These are phyloP conservation scores for Auricularia sp. DNA, from an alignment of 768 basidiomycete species.

Conservation along the genomic window DNA sequence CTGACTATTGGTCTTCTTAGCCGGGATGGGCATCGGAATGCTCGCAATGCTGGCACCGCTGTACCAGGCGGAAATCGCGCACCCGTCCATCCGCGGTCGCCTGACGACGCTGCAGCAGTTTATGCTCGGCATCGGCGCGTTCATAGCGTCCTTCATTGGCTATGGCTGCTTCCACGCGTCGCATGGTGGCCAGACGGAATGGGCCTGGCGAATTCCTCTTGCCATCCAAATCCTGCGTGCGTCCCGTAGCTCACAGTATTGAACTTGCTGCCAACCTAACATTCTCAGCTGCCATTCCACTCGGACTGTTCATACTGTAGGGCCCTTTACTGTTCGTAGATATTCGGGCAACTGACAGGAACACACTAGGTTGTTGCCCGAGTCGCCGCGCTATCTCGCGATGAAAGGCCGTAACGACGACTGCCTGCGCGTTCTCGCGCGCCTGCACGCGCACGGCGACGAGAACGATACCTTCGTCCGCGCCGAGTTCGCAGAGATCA, in stretches of 20 bases:
- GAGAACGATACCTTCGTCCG: conserved; percentile 34
- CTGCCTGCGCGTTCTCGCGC: conserved; percentile 27
- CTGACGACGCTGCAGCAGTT: conserved; percentile 44
- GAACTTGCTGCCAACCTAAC: conserved; percentile 13
- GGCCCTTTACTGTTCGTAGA: conserved; percentile 2
- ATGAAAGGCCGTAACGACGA: conserved; percentile 41
- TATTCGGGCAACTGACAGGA: not conserved
- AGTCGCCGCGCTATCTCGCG: conserved; percentile 43
- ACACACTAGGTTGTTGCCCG: conserved; percentile 15
- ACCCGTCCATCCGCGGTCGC: conserved; percentile 45
- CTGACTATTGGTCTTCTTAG: not conserved
- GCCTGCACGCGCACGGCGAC: conserved; percentile 44
- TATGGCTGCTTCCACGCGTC: not conserved
- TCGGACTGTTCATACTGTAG: conserved; percentile 41
- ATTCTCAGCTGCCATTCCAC: conserved; percentile 34
- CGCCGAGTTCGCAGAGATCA: conserved; percentile 24
- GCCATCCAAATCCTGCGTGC: conserved; percentile 22
- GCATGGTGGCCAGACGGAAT: not conserved
- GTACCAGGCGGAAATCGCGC: conserved; percentile 52
- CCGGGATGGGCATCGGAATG: conserved; percentile 34
- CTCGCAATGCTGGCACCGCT: conserved; percentile 41
- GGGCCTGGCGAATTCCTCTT: conserved; percentile 43
- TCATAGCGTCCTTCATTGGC: conserved; percentile 30
- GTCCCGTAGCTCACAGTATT: not conserved
- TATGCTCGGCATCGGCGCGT: conserved; percentile 22